These are phyloP conservation scores for Hibiscus mutabilis DNA, from an alignment of 345 rosid species.

Conservation along the genomic window DNA sequence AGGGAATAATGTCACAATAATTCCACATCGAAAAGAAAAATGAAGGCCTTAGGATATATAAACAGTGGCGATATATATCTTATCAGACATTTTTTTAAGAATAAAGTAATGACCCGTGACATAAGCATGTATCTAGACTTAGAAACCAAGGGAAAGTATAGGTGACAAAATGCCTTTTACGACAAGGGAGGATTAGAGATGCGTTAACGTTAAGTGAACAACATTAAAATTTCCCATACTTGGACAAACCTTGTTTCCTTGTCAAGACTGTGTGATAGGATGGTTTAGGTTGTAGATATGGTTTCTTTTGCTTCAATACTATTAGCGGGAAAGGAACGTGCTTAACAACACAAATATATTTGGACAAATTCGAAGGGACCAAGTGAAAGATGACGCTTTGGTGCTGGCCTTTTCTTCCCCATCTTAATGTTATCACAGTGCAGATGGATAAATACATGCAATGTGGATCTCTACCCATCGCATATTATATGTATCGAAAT, in stretches of 20 bases:
- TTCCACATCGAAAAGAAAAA: too few species aligned
- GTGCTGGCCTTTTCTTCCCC: background rate
- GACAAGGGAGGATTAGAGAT: background rate
- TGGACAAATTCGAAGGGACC: background rate
- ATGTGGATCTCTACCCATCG: background rate
- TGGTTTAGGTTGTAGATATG: background rate
- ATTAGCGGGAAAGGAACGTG: background rate
- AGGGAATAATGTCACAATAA: too few species aligned
- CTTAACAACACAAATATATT: background rate
- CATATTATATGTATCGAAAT: background rate
- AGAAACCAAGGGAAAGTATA: background rate
- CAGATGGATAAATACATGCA: background rate
- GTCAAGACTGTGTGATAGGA: background rate
- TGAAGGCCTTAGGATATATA: too few species aligned
- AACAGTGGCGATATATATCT: too few species aligned
- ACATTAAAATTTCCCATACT: too few species aligned
- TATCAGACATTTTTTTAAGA: too few species aligned
- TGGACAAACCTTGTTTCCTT: too few species aligned
- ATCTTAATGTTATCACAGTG: background rate
- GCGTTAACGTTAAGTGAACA: background rate
- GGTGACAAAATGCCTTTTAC: background rate
- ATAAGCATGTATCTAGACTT: too few species aligned
- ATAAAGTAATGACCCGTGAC: too few species aligned
- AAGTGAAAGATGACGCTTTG: background rate
- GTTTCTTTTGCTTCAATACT: background rate